Percentiles rank a stretch among this genome's conserved stretches.
Conservation (phyloP, 2,329 filamentous ascomycete species). For the Chaetoscypha palmicola region DNA sequence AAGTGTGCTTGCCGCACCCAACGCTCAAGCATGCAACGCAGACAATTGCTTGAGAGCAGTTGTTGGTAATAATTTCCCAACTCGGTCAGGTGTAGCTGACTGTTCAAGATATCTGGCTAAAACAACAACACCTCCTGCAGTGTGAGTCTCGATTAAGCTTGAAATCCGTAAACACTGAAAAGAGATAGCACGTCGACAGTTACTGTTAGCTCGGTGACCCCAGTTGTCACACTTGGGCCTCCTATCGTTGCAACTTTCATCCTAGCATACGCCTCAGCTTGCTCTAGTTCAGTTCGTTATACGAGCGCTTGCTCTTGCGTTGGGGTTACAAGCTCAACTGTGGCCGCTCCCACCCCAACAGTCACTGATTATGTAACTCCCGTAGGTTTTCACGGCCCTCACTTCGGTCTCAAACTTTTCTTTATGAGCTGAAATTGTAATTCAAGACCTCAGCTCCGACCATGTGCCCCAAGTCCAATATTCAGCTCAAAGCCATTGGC, state of each 20-base stretch:
- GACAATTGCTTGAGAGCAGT: slow-evolving; percentile 2
- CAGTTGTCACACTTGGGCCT: background rate
- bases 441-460: background rate
- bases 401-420: too few relatives aligned
- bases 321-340: slow-evolving; percentile 3
- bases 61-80: slow-evolving; percentile 1
- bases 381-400: too few relatives aligned
- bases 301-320: slow-evolving; percentile 7
- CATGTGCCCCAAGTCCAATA: background rate
- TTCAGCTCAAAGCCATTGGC: background rate
- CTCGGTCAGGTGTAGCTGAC: slow-evolving; percentile 3
- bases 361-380: too few relatives aligned
- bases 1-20: background rate
- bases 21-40: background rate
- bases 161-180: background rate
- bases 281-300: slow-evolving; percentile 4
- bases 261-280: slow-evolving; percentile 7
- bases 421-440: too few relatives aligned
- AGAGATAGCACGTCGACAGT: background rate
- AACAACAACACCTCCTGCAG: background rate
- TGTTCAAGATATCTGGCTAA: background rate
- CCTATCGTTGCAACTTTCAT: background rate
- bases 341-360: slow-evolving; percentile 3
- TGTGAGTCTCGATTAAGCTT: background rate
- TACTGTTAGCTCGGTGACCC: too few relatives aligned